Evolutionary conservation across 83 land plant genomes (phyloP).

Genomic region (Picea engelmannii): DNA sequence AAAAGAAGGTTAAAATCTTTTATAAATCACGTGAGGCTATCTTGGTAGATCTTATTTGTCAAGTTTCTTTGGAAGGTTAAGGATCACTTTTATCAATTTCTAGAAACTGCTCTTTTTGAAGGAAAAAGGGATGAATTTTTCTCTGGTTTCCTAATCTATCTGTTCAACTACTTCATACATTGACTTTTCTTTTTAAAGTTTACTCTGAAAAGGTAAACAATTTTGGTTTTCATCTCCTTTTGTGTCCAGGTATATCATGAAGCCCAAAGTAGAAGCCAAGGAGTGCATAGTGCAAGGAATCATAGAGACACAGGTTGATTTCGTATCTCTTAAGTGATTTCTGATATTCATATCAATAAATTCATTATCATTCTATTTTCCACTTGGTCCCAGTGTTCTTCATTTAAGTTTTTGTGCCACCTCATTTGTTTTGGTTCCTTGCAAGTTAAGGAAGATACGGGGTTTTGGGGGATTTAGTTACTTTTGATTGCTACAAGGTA

Average conservation of each 20-base stretch:
- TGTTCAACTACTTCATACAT: too few species aligned
- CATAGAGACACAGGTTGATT: slow-evolving; percentile 11
- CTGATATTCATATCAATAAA: neutral
- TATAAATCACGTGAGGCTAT: too few species aligned
- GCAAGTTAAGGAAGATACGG: neutral
- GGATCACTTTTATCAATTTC: too few species aligned
- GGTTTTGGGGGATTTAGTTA: neutral
- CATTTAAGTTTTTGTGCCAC: neutral
- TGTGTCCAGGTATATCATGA: slow-evolving; percentile 9
- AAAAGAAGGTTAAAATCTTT: too few species aligned
- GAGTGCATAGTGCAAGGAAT: slow-evolving; percentile 15
- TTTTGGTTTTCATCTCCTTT: neutral
- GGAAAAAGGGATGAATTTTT: too few species aligned
- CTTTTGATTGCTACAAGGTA: neutral
- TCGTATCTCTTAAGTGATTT: neutral
- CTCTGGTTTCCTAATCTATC: too few species aligned
- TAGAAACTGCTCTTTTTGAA: too few species aligned
- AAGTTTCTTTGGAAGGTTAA: too few species aligned
- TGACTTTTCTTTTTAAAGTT: too few species aligned
- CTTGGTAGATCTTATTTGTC: too few species aligned
- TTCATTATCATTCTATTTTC: neutral
- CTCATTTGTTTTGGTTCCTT: neutral
- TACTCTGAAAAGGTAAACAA: too few species aligned
- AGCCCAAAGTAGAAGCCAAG: slow-evolving; percentile 17
- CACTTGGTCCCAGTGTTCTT: neutral